Percentiles rank a stretch among this genome's conserved stretches.
phyloP scores from a whole-genome alignment of 306 rosid genomes.

The Cyclanthera cordifolia region DNA sequence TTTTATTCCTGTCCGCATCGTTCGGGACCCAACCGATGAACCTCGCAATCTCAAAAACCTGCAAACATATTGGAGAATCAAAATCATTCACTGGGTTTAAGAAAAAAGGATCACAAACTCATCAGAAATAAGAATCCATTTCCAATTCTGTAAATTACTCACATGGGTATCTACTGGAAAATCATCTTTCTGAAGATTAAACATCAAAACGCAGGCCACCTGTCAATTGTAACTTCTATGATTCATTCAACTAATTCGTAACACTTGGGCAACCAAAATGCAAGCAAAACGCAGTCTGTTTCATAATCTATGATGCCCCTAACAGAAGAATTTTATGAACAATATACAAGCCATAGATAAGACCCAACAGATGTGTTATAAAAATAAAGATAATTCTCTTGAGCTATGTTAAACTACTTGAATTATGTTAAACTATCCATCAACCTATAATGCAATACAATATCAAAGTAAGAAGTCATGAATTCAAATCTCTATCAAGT shows the following conservation, averaged over 20 bases:
- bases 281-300: not conserved
- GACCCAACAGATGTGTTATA: not conserved
- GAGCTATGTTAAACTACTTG: no score
- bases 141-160: conserved; percentile 22
- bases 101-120: not conserved
- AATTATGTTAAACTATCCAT: no score
- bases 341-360: not conserved
- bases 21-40: conserved; percentile 70
- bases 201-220: conserved; percentile 45
- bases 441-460: no score
- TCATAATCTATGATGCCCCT: not conserved
- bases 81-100: not conserved
- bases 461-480: no score
- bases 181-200: conserved; percentile 77
- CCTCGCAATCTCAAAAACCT: conserved; percentile 83
- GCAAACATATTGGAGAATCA: conserved; percentile 6
- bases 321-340: no score
- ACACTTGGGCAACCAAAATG: not conserved
- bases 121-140: not conserved
- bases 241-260: not conserved
- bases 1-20: conserved; percentile 61
- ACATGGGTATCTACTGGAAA: conserved; percentile 95
- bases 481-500: no score
- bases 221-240: conserved; percentile 1
- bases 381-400: not conserved